phyloP scores from a whole-genome alignment of 768 basidiomycete species.

The Mycena venus region DNA sequence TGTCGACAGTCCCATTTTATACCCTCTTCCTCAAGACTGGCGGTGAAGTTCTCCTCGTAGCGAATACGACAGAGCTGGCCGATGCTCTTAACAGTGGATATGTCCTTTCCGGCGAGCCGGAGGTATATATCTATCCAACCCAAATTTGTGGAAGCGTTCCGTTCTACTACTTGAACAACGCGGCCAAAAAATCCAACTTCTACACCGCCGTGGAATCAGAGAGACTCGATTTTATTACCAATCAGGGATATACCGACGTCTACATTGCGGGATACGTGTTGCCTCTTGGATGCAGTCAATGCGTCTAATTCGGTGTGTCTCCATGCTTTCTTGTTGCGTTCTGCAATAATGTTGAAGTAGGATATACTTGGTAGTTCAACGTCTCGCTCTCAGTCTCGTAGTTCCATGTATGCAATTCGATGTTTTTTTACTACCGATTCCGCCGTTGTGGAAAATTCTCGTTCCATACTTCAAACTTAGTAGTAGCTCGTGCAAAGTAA shows the following conservation, averaged over 20 bases:
- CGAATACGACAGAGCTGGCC: constrained; percentile 5
- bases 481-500: too few relatives aligned
- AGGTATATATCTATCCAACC: constrained; percentile 1
- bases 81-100: not conserved
- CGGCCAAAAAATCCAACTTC: constrained; percentile 7
- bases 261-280: constrained; percentile 1
- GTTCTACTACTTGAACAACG: not conserved
- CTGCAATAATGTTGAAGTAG: not conserved
- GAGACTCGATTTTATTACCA: not conserved
- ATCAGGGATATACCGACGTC: constrained; percentile 2
- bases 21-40: not conserved
- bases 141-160: constrained; percentile 6
- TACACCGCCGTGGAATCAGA: constrained; percentile 5
- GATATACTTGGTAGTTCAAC: not conserved
- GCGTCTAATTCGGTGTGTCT: not conserved
- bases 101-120: not conserved
- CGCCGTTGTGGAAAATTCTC: too few relatives aligned
- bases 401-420: not conserved
- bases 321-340: not conserved
- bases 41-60: not conserved
- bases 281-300: not conserved
- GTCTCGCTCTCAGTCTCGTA: not conserved
- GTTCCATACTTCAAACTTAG: too few relatives aligned
- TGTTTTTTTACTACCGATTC: not conserved
- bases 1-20: constrained; percentile 3